Conservation (phyloP, 176 grass and related monocot species). For the Aechmea fasciata region DNA sequence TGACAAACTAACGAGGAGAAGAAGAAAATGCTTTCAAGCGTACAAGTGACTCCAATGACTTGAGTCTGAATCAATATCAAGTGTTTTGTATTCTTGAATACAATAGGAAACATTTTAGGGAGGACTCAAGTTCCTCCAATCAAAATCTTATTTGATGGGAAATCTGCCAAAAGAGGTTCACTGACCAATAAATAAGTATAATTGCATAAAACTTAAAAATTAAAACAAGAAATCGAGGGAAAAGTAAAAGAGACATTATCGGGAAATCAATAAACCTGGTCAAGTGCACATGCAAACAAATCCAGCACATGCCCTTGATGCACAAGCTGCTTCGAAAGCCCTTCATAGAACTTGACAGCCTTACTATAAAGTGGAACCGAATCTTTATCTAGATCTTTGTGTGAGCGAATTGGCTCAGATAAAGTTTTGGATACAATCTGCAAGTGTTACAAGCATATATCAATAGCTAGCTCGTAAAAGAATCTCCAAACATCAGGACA, state of each 20-base stretch:
- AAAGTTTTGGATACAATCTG: conserved; percentile 79
- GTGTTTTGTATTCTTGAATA: too few species aligned
- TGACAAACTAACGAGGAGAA: too few species aligned
- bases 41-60: too few species aligned
- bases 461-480: conserved; percentile 15
- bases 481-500: conserved; percentile 12
- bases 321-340: conserved; percentile 74
- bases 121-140: too few species aligned
- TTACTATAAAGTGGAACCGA: conserved; percentile 59
- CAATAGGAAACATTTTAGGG: too few species aligned
- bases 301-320: conserved; percentile 96
- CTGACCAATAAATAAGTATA: not conserved
- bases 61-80: too few species aligned
- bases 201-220: not conserved
- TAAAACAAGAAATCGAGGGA: not conserved
- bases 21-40: too few species aligned
- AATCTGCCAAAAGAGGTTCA: too few species aligned
- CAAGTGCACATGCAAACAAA: conserved; percentile 89
- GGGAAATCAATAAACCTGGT: conserved; percentile 47
- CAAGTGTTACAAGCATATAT: conserved; percentile 27
- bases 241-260: not conserved
- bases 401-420: conserved; percentile 83
- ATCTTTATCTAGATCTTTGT: conserved; percentile 83
- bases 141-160: too few species aligned
- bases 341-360: conserved; percentile 83